phyloP scores from a whole-genome alignment of 305 asterid genomes.

The Ilex paraguariensis region DNA sequence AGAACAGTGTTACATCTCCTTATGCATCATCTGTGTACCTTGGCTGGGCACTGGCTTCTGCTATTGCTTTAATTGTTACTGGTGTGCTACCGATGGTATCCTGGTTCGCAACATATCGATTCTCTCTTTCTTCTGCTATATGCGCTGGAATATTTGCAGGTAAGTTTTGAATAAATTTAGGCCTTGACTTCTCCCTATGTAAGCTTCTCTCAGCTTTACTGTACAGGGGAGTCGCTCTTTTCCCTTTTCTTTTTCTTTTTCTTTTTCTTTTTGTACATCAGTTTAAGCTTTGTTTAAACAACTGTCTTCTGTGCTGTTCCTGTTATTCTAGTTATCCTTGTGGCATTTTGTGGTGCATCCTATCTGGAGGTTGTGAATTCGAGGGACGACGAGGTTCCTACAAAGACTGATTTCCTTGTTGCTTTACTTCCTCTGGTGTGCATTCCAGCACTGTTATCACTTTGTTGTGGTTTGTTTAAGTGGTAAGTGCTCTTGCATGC shows the following conservation, averaged over 20 bases:
- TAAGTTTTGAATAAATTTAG: slow-evolving; percentile 13
- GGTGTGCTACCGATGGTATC: slow-evolving; percentile 94
- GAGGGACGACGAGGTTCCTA: slow-evolving; percentile 75
- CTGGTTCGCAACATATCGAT: slow-evolving; percentile 96
- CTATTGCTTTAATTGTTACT: slow-evolving; percentile 73
- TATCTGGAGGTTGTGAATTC: slow-evolving; percentile 77
- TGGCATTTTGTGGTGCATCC: slow-evolving; percentile 88
- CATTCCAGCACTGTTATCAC: slow-evolving; percentile 84
- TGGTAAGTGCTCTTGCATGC: slow-evolving; percentile 53
- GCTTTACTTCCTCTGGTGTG: slow-evolving; percentile 96
- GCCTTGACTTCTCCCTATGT: no score
- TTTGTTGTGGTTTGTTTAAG: slow-evolving; percentile 85
- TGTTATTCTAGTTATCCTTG: slow-evolving; percentile 62
- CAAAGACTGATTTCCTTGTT: slow-evolving; percentile 85
- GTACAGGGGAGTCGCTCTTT: no score
- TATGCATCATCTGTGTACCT: slow-evolving; percentile 86
- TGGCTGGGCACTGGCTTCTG: slow-evolving; percentile 98
- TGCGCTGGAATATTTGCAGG: slow-evolving; percentile 91
- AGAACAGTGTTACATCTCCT: slow-evolving; percentile 71
- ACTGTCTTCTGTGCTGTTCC: slow-evolving; percentile 3
- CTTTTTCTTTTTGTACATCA: slow-evolving; percentile 1
- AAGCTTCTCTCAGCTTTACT: no score
- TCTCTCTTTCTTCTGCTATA: slow-evolving; percentile 86
- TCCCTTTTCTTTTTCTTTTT: background rate
- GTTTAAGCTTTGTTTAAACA: slow-evolving; percentile 13